Evolutionary conservation across 192 early-diverging fungal species (phyloP), one percentile per base, ranked within the genome.

Genomic region (Lobulomyces angularis): DNA sequence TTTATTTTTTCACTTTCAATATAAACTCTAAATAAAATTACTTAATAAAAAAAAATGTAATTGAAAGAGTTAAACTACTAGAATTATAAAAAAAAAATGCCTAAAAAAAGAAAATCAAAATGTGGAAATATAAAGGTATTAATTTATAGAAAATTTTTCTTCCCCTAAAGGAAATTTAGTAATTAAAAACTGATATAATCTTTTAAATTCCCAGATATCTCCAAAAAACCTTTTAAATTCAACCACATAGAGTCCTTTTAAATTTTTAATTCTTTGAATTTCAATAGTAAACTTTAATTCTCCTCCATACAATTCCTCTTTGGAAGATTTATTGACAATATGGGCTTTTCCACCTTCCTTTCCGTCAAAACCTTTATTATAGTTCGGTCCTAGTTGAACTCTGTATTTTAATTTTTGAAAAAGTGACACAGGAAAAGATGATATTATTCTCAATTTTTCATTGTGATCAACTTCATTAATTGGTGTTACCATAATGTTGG

Each of bases 241-340:
- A 32, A 32, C 31, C 31, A 32, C 31, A 32, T 32, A 32, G 12
- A 32, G n/a, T 16, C 31, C 31, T 32, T 12, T 16, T 27, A 86
- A 42, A 45, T 86, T 83, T 61, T 84, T 80, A 51, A 86, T 75
- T 43, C 68, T 69, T 51, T 79, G 82, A 30, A 86, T 46, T 60
- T 86, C 83, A 22, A 86, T 69, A 14, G 71, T 73, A 50, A 86
- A 66, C 27, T 79, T 68, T 24, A 86, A 71, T 59, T 86, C 83
- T 16, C 82, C 83, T 19, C 83, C 86, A n/a, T n/a, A n/a, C n/a
- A n/a, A n/a, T 6, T 62, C 56, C n/a, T n/a, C n/a, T n/a, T n/a
- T n/a, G n/a, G n/a, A n/a, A n/a, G n/a, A n/a, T n/a, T n/a, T n/a
- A n/a, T n/a, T n/a, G n/a, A n/a, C n/a, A n/a, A n/a, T n/a, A n/a